A percentile compares a stretch with the other conserved stretches of the same genome.
Evolutionary conservation across 1,139 yeast species (phyloP).

Genomic region (Scheffersomyces insectosa): DNA sequence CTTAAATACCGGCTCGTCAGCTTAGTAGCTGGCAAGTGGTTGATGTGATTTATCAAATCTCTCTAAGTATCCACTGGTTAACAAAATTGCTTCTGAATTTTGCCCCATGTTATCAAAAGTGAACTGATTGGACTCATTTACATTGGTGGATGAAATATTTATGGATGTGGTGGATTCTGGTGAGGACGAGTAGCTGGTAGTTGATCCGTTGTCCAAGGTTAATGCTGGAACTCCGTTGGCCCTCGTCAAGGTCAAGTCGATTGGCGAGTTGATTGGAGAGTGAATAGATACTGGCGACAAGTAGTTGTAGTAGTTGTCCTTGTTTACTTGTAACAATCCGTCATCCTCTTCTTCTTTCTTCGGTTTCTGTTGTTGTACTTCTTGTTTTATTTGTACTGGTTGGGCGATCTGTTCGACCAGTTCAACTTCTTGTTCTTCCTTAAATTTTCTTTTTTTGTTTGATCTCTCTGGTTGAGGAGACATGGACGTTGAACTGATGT

Average conservation of each 20-base stretch:
- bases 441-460: not conserved
- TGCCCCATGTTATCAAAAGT: conserved; percentile 46
- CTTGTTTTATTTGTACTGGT: not conserved
- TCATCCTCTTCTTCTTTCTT: conserved; percentile 7
- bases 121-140: conserved; percentile 7
- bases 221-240: conserved; percentile 5
- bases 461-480: not conserved
- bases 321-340: conserved; percentile 2
- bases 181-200: conserved; percentile 6
- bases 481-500: not conserved
- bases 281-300: conserved; percentile 48
- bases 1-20: too few relatives aligned
- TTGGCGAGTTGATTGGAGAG: conserved; percentile 44
- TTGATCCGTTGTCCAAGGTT: conserved; percentile 3
- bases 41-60: not conserved
- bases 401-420: not conserved
- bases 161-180: conserved; percentile 6
- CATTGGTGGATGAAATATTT: conserved; percentile 5
- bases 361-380: not conserved
- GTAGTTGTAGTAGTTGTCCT: conserved; percentile 31
- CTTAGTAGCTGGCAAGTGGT: too few relatives aligned
- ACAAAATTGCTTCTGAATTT: conserved; percentile 55
- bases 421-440: not conserved
- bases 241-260: conserved; percentile 37
- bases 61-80: conserved; percentile 11